phyloP scores from a whole-genome alignment of 2,329 filamentous ascomycete genomes.

The Plectosphaerella plurivora region DNA sequence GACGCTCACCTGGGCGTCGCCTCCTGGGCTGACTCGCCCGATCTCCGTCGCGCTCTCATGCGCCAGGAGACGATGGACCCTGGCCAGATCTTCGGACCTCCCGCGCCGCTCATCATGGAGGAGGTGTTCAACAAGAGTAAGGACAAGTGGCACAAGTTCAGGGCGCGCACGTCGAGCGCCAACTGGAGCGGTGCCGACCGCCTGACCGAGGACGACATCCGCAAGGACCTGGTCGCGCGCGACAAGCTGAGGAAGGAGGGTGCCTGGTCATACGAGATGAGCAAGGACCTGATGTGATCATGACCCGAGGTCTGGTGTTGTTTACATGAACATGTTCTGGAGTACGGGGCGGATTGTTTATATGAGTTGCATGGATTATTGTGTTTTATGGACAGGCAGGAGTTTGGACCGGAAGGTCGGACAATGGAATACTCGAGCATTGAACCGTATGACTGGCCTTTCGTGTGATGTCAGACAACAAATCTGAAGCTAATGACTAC shows the following conservation, averaged over 20 bases:
- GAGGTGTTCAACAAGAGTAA: conserved; percentile 92
- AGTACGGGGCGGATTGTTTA: too few relatives aligned
- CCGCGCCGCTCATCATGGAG: conserved; percentile 87
- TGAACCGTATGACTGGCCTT: too few relatives aligned
- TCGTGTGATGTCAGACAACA: too few relatives aligned
- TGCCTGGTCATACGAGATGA: conserved; percentile 72
- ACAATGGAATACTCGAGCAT: too few relatives aligned
- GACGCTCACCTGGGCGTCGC: conserved; percentile 57
- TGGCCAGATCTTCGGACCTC: conserved; percentile 80
- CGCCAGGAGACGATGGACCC: conserved; percentile 84
- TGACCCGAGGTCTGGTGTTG: conserved; percentile 5
- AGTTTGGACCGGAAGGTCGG: too few relatives aligned
- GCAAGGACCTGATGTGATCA: conserved; percentile 37
- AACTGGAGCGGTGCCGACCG: conserved; percentile 84
- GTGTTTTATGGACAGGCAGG: too few relatives aligned
- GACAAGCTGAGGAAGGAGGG: conserved; percentile 78
- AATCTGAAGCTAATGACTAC: too few relatives aligned
- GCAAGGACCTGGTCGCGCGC: conserved; percentile 72
- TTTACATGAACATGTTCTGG: neutral
- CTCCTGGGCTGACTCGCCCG: conserved; percentile 85
- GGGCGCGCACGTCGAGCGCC: conserved; percentile 86
- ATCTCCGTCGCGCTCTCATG: conserved; percentile 69
- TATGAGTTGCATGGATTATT: too few relatives aligned
- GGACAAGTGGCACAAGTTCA: conserved; percentile 80
- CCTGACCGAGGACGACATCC: conserved; percentile 83